Base-by-base conservation (phyloP, 2,329 filamentous ascomycete species). In the Cadophora sp. region DNA sequence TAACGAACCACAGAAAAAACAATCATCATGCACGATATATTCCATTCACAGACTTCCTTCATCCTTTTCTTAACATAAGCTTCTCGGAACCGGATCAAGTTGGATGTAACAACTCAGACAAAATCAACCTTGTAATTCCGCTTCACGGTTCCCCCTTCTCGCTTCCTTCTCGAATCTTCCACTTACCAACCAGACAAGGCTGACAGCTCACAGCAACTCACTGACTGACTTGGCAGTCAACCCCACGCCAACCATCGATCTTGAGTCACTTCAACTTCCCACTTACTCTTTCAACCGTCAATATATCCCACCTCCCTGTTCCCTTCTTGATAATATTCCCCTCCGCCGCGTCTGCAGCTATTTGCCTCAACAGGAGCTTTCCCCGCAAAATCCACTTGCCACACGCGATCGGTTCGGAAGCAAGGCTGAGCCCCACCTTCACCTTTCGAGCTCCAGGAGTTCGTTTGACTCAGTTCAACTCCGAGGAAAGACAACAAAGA, bases 101-200 rank as follows among this genome's bases (percentile, higher is more conserved):
- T 14, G 27, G 24, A 53, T 33, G 50, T 53, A 53, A 18, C 6
- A 6, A n/a, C 11, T 16, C 11, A n/a, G 16, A 9, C n/a, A 5
- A 53, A 33, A 33, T 53, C 11, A 53, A 53, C 14, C 14, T 14
- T 33, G 18, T 9, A 18, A 14, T 58, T 16, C 33, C 41, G 53
- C 53, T 33, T 58, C 36, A 41, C 27, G 5, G 5, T 7, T 5
- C 22, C 8, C 53, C 27, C n/a, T 9, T 47, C 62, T 55, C 27
- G n/a, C 53, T 60, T 36, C 56, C 33, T 66, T 66, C 64, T 66
- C 47, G 64, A 66, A 66, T 47, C 58, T 66, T 66, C 64, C 47
- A 39, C 45, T 60, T 60, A 48, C 24, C 41, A 60, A 60, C 59
- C 27, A 51, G 30, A 59, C 64, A 62, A 66, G 64, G 64, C 64